Conservation (phyloP, 2,329 filamentous ascomycete species). For the Tolypocladium nubicola region DNA sequence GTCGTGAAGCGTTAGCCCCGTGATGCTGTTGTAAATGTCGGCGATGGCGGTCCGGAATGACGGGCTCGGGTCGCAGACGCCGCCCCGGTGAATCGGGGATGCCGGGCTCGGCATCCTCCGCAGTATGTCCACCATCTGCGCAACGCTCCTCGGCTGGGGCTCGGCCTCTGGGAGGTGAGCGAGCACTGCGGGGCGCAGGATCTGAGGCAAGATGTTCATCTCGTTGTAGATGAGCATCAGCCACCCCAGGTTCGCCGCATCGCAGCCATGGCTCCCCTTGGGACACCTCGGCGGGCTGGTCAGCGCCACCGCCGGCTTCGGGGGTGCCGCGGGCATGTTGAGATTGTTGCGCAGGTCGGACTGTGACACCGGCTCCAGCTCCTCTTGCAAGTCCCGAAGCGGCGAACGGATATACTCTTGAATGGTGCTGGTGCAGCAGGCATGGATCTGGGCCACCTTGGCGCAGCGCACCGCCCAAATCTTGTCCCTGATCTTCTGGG, state of each 20-base stretch:
- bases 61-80: conserved; percentile 38
- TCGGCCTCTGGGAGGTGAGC: conserved; percentile 12
- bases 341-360: conserved; percentile 11
- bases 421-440: conserved; percentile 31
- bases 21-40: conserved; percentile 40
- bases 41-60: conserved; percentile 34
- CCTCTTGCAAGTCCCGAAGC: conserved; percentile 9
- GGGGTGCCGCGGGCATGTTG: conserved; percentile 7
- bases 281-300: conserved; percentile 35
- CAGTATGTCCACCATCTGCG: conserved; percentile 32
- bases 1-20: conserved; percentile 36
- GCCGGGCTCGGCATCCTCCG: conserved; percentile 33
- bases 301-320: conserved; percentile 12
- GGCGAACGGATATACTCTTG: conserved; percentile 32
- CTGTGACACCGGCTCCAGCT: conserved; percentile 8
- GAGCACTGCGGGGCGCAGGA: conserved; percentile 22
- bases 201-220: conserved; percentile 29
- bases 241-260: conserved; percentile 43
- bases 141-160: conserved; percentile 27
- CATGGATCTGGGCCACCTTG: conserved; percentile 39
- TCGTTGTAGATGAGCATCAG: conserved; percentile 40
- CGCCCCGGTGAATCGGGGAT: conserved; percentile 25
- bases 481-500: conserved; percentile 33
- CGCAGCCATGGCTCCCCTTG: conserved; percentile 37
- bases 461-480: conserved; percentile 36